Evolutionary conservation across 768 basidiomycete species (phyloP).

Genomic region (Dioszegia crocea): DNA sequence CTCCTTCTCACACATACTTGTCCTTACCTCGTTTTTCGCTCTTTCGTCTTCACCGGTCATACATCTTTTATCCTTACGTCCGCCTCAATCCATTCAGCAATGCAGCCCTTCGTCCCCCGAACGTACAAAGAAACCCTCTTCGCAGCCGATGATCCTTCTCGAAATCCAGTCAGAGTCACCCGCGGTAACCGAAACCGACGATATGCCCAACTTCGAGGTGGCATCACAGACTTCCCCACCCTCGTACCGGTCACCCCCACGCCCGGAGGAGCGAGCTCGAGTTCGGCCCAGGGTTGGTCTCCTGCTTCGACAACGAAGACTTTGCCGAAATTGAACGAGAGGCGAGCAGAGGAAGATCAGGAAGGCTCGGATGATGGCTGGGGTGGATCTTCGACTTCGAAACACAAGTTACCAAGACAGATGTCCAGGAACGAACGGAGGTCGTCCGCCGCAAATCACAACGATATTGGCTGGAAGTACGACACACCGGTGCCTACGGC

Average conservation of each 20-base stretch:
- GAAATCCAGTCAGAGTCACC: background rate
- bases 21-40: background rate
- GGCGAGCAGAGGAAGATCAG: no score
- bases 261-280: background rate
- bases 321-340: background rate
- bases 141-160: background rate
- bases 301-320: background rate
- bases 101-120: slow-evolving; percentile 1
- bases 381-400: no score
- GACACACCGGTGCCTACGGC: no score
- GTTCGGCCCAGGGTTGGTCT: background rate
- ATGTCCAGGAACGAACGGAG: no score
- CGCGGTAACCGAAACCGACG: background rate
- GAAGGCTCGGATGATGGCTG: no score
- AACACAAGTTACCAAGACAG: no score
- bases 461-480: no score
- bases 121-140: slow-evolving; percentile 8
- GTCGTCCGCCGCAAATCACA: no score
- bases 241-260: background rate
- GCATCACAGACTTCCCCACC: background rate
- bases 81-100: no score
- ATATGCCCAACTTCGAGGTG: background rate
- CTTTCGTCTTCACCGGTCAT: no score
- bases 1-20: background rate
- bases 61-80: no score